Percentiles rank a stretch among this genome's conserved stretches.
phyloP scores from a whole-genome alignment of 106 monocot genomes.

The Apostasia ramifera region DNA sequence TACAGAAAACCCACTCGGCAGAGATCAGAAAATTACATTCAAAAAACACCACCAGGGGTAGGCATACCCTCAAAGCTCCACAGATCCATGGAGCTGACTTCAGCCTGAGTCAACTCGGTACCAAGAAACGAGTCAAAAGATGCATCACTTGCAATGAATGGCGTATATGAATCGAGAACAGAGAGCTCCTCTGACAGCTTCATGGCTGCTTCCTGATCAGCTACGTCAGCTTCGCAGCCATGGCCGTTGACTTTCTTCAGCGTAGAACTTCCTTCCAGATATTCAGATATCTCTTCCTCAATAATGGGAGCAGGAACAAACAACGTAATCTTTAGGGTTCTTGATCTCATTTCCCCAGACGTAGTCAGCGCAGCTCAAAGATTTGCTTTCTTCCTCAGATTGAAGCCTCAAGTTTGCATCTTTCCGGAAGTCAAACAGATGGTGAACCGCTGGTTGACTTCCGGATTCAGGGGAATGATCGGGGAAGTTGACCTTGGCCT shows the following conservation, averaged over 20 bases:
- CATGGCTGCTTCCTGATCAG: slow-evolving; percentile 8
- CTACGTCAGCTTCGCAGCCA: slow-evolving; percentile 16
- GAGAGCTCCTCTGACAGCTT: slow-evolving; percentile 34
- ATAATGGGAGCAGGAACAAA: slow-evolving; percentile 11
- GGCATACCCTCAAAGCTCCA: slow-evolving; percentile 82
- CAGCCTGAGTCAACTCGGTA: slow-evolving; percentile 27
- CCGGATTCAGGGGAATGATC: slow-evolving; percentile 5
- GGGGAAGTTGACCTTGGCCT: slow-evolving; percentile 65
- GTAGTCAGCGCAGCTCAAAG: slow-evolving; percentile 24
- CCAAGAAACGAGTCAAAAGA: slow-evolving; percentile 33
- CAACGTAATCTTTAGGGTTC: slow-evolving; percentile 31
- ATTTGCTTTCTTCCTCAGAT: slow-evolving; percentile 32
- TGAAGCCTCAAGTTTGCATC: slow-evolving; percentile 8
- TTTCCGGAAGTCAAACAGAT: too few relatives aligned
- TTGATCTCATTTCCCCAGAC: slow-evolving; percentile 20
- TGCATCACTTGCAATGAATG: slow-evolving; percentile 22
- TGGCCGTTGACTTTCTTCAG: slow-evolving; percentile 45
- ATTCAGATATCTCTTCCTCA: slow-evolving; percentile 3
- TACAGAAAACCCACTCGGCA: not conserved
- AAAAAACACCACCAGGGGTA: not conserved
- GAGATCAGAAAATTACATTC: slow-evolving; percentile 1
- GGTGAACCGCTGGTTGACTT: too few relatives aligned
- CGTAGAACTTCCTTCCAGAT: not conserved
- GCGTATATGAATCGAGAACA: slow-evolving; percentile 37
- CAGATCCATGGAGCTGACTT: slow-evolving; percentile 18